Evolutionary conservation across 2,329 filamentous ascomycete genomes (phyloP).

Genomic region (Spiromastix sp.): DNA sequence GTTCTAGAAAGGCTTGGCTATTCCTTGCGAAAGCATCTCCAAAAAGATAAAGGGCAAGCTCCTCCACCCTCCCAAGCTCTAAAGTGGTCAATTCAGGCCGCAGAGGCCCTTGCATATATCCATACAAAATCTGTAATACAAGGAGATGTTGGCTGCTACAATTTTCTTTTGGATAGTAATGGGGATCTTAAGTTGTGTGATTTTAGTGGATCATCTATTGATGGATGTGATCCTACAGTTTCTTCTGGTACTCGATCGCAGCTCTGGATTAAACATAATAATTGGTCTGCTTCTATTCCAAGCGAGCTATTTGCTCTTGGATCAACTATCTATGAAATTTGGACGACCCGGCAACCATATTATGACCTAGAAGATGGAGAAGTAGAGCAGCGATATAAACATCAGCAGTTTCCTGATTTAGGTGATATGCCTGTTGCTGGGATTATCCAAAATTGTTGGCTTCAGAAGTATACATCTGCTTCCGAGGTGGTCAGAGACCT

Average conservation of each 20-base stretch:
- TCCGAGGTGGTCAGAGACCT: neutral
- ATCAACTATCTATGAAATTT: too few species aligned
- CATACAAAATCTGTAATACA: conserved; percentile 3
- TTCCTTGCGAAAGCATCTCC: neutral
- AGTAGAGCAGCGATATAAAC: neutral
- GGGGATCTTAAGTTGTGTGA: neutral
- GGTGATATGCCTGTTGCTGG: neutral
- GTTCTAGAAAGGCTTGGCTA: neutral
- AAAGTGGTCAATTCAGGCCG: conserved; percentile 4
- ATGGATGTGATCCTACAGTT: neutral
- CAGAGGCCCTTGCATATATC: conserved; percentile 5
- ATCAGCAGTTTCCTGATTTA: neutral
- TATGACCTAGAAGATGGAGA: neutral
- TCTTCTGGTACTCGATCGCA: neutral
- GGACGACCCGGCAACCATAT: neutral
- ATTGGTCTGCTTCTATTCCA: neutral
- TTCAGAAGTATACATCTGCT: neutral
- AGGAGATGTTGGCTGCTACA: conserved; percentile 4
- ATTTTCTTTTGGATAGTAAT: conserved; percentile 3
- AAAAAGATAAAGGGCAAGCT: neutral
- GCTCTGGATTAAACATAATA: neutral
- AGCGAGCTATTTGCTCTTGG: too few species aligned
- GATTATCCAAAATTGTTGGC: conserved; percentile 1
- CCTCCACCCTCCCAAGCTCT: neutral
- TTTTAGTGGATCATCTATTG: neutral